Base-by-base conservation (phyloP, 2,329 filamentous ascomycete genomes). In the Aspergillus jensenii region DNA sequence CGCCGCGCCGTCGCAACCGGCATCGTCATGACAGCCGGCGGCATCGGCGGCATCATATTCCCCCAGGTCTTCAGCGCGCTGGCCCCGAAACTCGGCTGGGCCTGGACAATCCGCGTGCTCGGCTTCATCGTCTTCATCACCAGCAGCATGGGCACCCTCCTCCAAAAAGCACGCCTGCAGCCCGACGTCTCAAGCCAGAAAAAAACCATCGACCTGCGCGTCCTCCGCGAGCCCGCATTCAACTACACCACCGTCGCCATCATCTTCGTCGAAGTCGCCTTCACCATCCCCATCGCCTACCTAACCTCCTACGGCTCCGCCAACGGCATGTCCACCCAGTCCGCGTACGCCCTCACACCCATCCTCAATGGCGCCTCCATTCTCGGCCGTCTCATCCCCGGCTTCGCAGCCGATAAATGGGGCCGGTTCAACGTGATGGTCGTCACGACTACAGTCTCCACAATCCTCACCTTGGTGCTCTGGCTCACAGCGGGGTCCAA, bases 21-120 rank as follows among this genome's bases (percentile, higher is more conserved):
- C 0, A 63, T 76, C 31, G 70, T 72, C 6, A 71, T 75, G 60
- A 67, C 64, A 4, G 72, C 71, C 9, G 64, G 63, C 11, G 67
- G 65, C 11, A 67, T 72, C 25, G 73, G 73, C 15, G 73, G 71
- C 17, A 59, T 72, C 8, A 51, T 71, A 0, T 70, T 74, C 40
- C 72, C 73, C 0, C 57, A 75, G 48, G 66, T 74, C 46, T 55
- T 75, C 19, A 63, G 68, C 39, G 50, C 62, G 1, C 64, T 69
- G 1, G 59, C 74, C 0, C 67, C 68, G 0, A 58, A 56, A 35
- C 65, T 72, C 33, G 71, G 74, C 12, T 76, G 69, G 60, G 67
- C 61, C 5, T 75, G 72, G 72, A 64, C 72, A 1, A 65, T 73
- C 2, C 72, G 77, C 0, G 71, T 78, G 39, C 59, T 80, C 3